Percentiles rank a stretch among this genome's conserved stretches.
phyloP scores from a whole-genome alignment of 2,329 filamentous ascomycete species.

The Diaporthe ampelina region DNA sequence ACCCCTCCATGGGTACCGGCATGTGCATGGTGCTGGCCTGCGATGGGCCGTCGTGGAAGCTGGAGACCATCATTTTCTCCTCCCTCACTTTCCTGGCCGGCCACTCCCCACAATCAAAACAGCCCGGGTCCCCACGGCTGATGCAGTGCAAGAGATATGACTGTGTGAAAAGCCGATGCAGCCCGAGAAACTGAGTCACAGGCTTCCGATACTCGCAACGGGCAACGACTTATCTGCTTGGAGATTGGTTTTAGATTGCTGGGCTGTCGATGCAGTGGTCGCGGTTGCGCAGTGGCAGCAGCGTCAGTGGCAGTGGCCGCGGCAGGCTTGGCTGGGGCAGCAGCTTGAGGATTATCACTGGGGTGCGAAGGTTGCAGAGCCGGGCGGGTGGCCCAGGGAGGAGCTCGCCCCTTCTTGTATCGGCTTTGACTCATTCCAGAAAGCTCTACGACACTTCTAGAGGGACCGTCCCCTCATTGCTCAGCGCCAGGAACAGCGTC shows the following conservation, averaged over 20 bases:
- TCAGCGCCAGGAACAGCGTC: conserved; percentile 26
- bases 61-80: conserved; percentile 39
- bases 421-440: conserved; percentile 42
- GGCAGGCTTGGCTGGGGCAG: conserved; percentile 13
- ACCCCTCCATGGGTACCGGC: conserved; percentile 31
- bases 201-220: conserved; percentile 5
- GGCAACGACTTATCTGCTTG: not conserved
- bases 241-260: not conserved
- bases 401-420: conserved; percentile 38
- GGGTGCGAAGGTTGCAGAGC: conserved; percentile 15
- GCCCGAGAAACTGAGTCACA: conserved; percentile 33
- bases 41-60: conserved; percentile 35
- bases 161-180: conserved; percentile 21
- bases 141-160: conserved; percentile 1
- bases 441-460: conserved; percentile 40
- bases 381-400: not conserved
- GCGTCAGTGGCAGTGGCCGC: conserved; percentile 21
- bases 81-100: not conserved
- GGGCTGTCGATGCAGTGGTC: conserved; percentile 30
- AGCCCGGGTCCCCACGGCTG: not conserved
- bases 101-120: conserved; percentile 31
- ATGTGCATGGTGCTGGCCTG: conserved; percentile 40
- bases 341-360: conserved; percentile 17
- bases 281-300: conserved; percentile 30
- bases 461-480: not conserved